A percentile compares a stretch with the other conserved stretches of the same genome.
Evolutionary conservation across 2,329 filamentous ascomycete species (phyloP).

Genomic region (Chaetomiaceae sp.): DNA sequence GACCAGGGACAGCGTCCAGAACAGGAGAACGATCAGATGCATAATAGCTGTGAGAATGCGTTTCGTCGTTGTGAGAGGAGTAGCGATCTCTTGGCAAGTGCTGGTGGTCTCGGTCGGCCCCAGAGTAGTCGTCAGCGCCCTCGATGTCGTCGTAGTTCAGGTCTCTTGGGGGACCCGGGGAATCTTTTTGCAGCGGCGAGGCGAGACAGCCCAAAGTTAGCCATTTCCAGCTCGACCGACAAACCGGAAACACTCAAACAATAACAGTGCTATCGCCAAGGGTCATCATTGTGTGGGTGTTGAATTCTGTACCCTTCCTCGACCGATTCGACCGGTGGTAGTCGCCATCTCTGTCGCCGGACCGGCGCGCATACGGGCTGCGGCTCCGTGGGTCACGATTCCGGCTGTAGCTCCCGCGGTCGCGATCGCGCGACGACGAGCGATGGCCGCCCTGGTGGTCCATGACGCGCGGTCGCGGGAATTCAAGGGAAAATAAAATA

Average conservation of each 20-base stretch:
- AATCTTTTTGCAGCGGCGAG: conserved; percentile 19
- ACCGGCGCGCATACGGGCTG: conserved; percentile 21
- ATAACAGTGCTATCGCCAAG: conserved; percentile 11
- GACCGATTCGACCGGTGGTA: conserved; percentile 43
- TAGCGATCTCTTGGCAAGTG: neutral
- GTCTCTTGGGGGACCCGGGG: conserved; percentile 18
- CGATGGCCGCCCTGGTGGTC: conserved; percentile 38
- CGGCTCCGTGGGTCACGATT: conserved; percentile 28
- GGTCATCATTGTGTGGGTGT: conserved; percentile 18
- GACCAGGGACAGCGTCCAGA: neutral
- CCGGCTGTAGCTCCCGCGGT: conserved; percentile 31
- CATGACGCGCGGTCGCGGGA: conserved; percentile 33
- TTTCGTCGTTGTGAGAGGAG: neutral
- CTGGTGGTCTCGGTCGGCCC: neutral
- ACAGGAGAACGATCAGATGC: neutral
- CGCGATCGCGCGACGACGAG: conserved; percentile 28
- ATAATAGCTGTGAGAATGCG: neutral
- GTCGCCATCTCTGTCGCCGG: conserved; percentile 32
- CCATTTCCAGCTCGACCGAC: conserved; percentile 19
- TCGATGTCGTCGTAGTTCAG: conserved; percentile 26
- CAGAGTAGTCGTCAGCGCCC: conserved; percentile 2
- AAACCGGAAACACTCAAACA: conserved; percentile 14
- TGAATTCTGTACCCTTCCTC: conserved; percentile 43
- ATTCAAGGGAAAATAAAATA: conserved; percentile 16
- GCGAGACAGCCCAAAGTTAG: conserved; percentile 23